These are phyloP conservation scores for Priceomyces haplophilus DNA, from an alignment of 805 yeast genomes.

Conservation along the genomic window DNA sequence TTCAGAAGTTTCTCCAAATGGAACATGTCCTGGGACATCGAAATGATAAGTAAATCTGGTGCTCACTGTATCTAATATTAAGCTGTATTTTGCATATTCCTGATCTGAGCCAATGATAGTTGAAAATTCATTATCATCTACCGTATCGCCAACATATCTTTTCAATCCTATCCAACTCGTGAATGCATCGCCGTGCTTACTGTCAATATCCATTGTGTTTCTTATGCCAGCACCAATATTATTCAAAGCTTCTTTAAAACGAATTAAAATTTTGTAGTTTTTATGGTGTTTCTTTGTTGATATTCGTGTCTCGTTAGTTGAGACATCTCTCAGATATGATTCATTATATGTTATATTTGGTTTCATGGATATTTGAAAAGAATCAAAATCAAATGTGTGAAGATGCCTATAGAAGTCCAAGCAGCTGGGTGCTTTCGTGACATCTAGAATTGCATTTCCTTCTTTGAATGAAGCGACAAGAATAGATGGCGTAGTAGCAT, in stretches of 20 bases:
- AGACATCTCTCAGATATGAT: constrained; percentile 8
- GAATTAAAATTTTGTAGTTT: constrained; percentile 22
- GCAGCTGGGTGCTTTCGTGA: constrained; percentile 39
- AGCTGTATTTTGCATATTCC: constrained; percentile 82
- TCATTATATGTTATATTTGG: constrained; percentile 65
- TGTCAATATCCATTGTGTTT: constrained; percentile 6
- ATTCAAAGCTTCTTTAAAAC: constrained; percentile 18
- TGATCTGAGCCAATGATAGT: constrained; percentile 40
- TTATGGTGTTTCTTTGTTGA: constrained; percentile 7
- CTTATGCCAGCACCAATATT: constrained; percentile 4
- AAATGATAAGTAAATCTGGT: constrained; percentile 58
- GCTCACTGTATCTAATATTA: constrained; percentile 58
- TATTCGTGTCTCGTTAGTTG: background rate
- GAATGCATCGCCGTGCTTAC: constrained; percentile 5
- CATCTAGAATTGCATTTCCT: constrained; percentile 58
- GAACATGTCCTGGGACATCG: constrained; percentile 62
- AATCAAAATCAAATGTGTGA: constrained; percentile 43
- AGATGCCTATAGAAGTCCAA: constrained; percentile 57
- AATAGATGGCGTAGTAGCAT: constrained; percentile 70
- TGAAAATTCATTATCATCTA: constrained; percentile 21
- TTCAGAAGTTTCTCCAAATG: background rate
- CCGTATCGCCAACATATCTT: constrained; percentile 52
- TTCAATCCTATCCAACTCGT: constrained; percentile 73
- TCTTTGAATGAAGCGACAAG: constrained; percentile 57
- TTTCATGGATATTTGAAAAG: constrained; percentile 58